Evolutionary conservation across 768 basidiomycete genomes (phyloP).

Genomic region (Pleurotus tuoliensis): DNA sequence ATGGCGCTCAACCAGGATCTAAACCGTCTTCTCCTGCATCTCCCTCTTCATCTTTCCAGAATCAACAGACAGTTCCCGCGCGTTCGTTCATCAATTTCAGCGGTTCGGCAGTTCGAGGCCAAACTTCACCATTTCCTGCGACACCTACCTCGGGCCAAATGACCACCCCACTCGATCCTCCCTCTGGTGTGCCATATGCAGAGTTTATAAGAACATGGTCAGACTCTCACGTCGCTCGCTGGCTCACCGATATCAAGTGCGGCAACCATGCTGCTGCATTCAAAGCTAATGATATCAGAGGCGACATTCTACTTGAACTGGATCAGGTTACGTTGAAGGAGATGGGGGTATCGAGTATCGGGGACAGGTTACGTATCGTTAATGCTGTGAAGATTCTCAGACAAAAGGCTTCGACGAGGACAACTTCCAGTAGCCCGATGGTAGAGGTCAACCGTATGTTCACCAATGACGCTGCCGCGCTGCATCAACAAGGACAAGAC

Average conservation of each 20-base stretch:
- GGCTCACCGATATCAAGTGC: slow-evolving; percentile 80
- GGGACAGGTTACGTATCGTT: slow-evolving; percentile 85
- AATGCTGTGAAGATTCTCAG: slow-evolving; percentile 81
- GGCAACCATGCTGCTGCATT: slow-evolving; percentile 65
- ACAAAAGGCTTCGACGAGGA: slow-evolving; percentile 38
- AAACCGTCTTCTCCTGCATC: slow-evolving; percentile 43
- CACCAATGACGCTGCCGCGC: slow-evolving; percentile 1
- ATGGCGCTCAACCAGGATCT: slow-evolving; percentile 32
- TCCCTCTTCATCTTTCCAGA: slow-evolving; percentile 33
- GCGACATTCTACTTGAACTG: slow-evolving; percentile 87
- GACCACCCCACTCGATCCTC: slow-evolving; percentile 43
- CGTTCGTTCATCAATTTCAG: slow-evolving; percentile 39
- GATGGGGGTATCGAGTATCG: slow-evolving; percentile 86
- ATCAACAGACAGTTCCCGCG: slow-evolving; percentile 26
- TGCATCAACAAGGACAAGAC: slow-evolving; percentile 7
- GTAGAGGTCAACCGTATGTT: slow-evolving; percentile 6
- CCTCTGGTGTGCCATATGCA: slow-evolving; percentile 50
- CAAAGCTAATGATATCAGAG: slow-evolving; percentile 84
- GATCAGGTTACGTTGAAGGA: slow-evolving; percentile 87
- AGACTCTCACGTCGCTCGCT: slow-evolving; percentile 67
- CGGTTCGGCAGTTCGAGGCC: slow-evolving; percentile 34
- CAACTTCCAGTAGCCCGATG: slow-evolving; percentile 10
- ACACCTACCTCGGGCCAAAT: slow-evolving; percentile 32
- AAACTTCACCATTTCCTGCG: slow-evolving; percentile 36
- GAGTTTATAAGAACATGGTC: slow-evolving; percentile 72